Evolutionary conservation across 805 yeast genomes (phyloP).

Genomic region (Isabelozyma heimii): DNA sequence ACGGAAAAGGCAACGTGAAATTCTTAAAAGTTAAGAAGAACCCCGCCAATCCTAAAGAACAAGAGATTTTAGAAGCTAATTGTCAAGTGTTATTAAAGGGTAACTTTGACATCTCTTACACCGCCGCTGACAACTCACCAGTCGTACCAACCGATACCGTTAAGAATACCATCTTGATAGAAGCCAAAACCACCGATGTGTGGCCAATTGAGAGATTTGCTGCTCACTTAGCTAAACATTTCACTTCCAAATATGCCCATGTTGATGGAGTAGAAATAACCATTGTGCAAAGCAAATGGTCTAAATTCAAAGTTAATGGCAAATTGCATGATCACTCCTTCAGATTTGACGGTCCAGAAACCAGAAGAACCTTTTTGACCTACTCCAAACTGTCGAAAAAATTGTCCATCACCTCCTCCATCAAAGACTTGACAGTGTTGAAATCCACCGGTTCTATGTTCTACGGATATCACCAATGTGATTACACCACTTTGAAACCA

Average conservation of each 20-base stretch:
- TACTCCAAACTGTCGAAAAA: conserved; percentile 50
- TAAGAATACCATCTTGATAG: conserved; percentile 80
- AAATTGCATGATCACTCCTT: conserved; percentile 81
- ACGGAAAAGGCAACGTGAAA: conserved; percentile 93
- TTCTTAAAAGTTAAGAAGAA: conserved; percentile 85
- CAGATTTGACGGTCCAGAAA: conserved; percentile 79
- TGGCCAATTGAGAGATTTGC: conserved; percentile 93
- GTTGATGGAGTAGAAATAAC: conserved; percentile 68
- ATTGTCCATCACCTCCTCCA: conserved; percentile 60
- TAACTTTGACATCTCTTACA: conserved; percentile 74
- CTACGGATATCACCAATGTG: conserved; percentile 82
- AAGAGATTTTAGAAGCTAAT: conserved; percentile 83
- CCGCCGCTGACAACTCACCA: conserved; percentile 83
- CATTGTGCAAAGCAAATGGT: conserved; percentile 77
- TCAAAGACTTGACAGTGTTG: conserved; percentile 77
- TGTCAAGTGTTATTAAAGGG: conserved; percentile 77
- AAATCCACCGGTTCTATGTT: conserved; percentile 93
- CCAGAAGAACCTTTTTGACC: conserved; percentile 56
- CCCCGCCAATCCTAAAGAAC: conserved; percentile 65
- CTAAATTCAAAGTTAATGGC: conserved; percentile 72
- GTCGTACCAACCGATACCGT: conserved; percentile 94
- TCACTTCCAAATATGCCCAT: conserved; percentile 72
- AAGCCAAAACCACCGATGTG: conserved; percentile 78
- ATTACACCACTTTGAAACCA: conserved; percentile 83
- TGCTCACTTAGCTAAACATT: conserved; percentile 78